phyloP scores from a whole-genome alignment of 1,284 basidiomycete species.

The Moniliophthora roreri region DNA sequence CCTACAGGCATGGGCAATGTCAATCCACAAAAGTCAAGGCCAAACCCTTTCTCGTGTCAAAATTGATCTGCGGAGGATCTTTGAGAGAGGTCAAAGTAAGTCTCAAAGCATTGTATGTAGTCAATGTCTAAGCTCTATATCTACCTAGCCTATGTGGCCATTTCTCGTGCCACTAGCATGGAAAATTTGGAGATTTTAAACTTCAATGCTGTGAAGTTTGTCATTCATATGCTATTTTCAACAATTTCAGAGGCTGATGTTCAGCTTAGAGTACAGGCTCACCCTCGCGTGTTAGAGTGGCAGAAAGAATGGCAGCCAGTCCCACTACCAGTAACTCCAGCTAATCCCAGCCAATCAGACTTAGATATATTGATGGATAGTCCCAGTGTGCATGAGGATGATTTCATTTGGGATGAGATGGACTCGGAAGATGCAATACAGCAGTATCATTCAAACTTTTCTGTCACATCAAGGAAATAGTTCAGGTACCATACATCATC shows the following conservation, averaged over 20 bases:
- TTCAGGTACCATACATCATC: no score
- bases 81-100: slow-evolving; percentile 87
- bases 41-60: slow-evolving; percentile 80
- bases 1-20: slow-evolving; percentile 66
- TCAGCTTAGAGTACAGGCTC: slow-evolving; percentile 43
- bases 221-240: neutral
- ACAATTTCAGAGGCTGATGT: no score
- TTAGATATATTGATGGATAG: neutral
- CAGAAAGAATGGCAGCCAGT: slow-evolving; percentile 6
- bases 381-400: neutral
- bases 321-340: neutral
- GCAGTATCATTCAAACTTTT: slow-evolving; percentile 2
- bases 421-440: slow-evolving; percentile 10
- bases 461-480: no score
- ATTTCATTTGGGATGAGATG: slow-evolving; percentile 11
- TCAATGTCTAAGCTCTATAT: slow-evolving; percentile 2
- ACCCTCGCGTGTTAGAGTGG: slow-evolving; percentile 43
- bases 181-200: slow-evolving; percentile 82
- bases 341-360: neutral
- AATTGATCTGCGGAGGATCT: slow-evolving; percentile 62
- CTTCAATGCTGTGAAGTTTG: slow-evolving; percentile 75
- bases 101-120: slow-evolving; percentile 10
- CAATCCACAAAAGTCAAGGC: slow-evolving; percentile 86
- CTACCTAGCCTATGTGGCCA: slow-evolving; percentile 81
- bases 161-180: slow-evolving; percentile 88